Base-by-base conservation (phyloP, 257 asterid genomes). In the Echium plantagineum region DNA sequence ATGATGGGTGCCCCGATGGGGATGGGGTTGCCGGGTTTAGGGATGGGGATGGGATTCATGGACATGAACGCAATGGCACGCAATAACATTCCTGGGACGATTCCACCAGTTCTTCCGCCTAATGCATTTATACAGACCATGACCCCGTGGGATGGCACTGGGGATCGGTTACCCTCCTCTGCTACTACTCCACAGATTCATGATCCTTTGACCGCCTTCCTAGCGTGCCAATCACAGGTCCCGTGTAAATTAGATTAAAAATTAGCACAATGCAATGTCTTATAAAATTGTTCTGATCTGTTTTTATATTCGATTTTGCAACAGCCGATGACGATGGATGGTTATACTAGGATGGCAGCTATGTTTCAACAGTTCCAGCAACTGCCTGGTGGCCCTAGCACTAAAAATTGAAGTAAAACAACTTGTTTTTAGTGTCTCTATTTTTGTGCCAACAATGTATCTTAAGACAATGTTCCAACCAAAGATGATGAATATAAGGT, bases 361-460 rank as follows among this genome's bases (percentile, higher is more conserved):
- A 24, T 86, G 83, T 83, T 76, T 65, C 95, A 79, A 38, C 97
- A 83, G 63, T 75, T 84, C 55, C 94, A 79, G 66, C 93, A 75
- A 72, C 64, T 66, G 9, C 69, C 73, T 19, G 73, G 64, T 15
- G 74, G 64, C 19, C 57, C 78, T 56, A 72, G 65, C 42, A 55
- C 76, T 22, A 77, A 78, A 48, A 66, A 53, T 58, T 75, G 13
- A 20, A 13, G 42, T 17, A 49, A 13, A 9, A 15, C 4, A 0
- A 21, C 38, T 19, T 32, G 9, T 54, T 28, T 28, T 28, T 28
- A 3, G 32, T 0, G 5, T 2, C 30, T 26, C 32, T 28, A 28
- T 28, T 28, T 28, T 28, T 28, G 32, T 28, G 7, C 32, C 32
- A 28, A 28, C 32, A 28, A 28, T 28, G 32, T 28, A 28, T 26